phyloP scores from a whole-genome alignment of 31 red algal genomes.

The Asparagopsis taxiformis region DNA sequence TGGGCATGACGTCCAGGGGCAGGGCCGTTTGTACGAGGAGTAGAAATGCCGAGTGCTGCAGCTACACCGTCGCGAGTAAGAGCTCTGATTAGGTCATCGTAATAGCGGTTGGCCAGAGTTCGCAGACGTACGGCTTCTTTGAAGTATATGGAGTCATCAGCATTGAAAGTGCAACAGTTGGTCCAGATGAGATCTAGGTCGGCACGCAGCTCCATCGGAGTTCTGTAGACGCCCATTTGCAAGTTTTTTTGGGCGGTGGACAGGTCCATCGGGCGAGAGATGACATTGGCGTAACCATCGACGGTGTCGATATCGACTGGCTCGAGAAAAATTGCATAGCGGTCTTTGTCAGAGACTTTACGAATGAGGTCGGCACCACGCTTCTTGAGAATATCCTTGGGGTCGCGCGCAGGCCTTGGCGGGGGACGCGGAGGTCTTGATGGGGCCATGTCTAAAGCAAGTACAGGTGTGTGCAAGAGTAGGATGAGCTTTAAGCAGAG shows the following conservation, averaged over 20 bases:
- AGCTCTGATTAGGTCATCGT: slow-evolving; percentile 45
- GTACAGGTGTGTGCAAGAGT: not conserved
- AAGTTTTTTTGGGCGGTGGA: slow-evolving; percentile 87
- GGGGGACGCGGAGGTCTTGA: slow-evolving; percentile 43
- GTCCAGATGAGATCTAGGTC: slow-evolving; percentile 75
- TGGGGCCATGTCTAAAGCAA: slow-evolving; percentile 42
- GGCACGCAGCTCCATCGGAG: slow-evolving; percentile 48
- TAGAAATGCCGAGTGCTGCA: slow-evolving; percentile 44
- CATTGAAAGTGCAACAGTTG: slow-evolving; percentile 71
- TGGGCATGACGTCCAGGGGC: slow-evolving; percentile 1
- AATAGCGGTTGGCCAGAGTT: slow-evolving; percentile 41
- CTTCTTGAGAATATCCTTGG: slow-evolving; percentile 58
- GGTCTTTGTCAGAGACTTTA: slow-evolving; percentile 66
- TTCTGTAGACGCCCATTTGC: slow-evolving; percentile 81
- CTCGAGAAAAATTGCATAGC: slow-evolving; percentile 70
- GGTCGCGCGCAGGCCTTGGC: slow-evolving; percentile 23
- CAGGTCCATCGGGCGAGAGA: slow-evolving; percentile 90
- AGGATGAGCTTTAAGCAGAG: not conserved
- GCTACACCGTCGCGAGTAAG: slow-evolving; percentile 59
- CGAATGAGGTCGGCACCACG: slow-evolving; percentile 60
- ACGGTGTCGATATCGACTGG: slow-evolving; percentile 64
- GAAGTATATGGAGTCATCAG: slow-evolving; percentile 62
- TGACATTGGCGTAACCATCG: slow-evolving; percentile 73
- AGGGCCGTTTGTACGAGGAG: slow-evolving; percentile 1
- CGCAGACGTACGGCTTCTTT: slow-evolving; percentile 65